Evolutionary conservation across 2,329 filamentous ascomycete genomes (phyloP).

Genomic region (Pseudomassariella vexata): DNA sequence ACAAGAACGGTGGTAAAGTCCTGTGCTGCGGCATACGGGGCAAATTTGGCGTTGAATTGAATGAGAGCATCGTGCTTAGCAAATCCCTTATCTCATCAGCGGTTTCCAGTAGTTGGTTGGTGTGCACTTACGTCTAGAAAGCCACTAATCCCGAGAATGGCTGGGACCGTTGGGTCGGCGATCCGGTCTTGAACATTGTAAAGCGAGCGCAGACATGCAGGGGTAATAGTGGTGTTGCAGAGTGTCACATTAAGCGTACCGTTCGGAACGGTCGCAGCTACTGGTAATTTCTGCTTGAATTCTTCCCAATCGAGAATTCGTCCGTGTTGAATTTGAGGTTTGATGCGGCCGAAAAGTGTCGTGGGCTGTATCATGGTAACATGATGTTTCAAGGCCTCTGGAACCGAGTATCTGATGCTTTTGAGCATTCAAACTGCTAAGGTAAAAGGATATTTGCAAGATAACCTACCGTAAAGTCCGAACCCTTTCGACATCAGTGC

Average conservation of each 20-base stretch:
- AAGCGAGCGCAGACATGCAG: conserved; percentile 1
- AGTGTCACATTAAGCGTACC: conserved; percentile 11
- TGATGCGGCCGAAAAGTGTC: conserved; percentile 24
- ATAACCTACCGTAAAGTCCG: too few species aligned
- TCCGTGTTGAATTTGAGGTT: conserved; percentile 29
- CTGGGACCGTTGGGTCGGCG: conserved; percentile 25
- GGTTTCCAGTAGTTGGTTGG: background rate
- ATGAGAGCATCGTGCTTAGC: conserved; percentile 32
- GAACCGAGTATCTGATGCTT: conserved; percentile 18
- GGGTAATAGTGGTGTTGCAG: conserved; percentile 32
- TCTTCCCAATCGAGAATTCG: too few species aligned
- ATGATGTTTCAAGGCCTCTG: conserved; percentile 1
- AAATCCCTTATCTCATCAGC: too few species aligned
- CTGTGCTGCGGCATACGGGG: conserved; percentile 42
- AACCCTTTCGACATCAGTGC: conserved; percentile 36
- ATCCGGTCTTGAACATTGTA: conserved; percentile 32
- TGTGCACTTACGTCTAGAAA: conserved; percentile 20
- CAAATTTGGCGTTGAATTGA: conserved; percentile 43
- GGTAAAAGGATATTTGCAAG: too few species aligned
- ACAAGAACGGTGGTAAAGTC: conserved; percentile 47
- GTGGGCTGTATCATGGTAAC: conserved; percentile 5
- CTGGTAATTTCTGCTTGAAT: too few species aligned
- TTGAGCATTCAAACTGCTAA: too few species aligned
- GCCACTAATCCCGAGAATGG: conserved; percentile 37
- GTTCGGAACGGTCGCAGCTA: conserved; percentile 1